A percentile compares a stretch with the other conserved stretches of the same genome.
These are phyloP conservation scores for Hypoxylon trugodes DNA, from an alignment of 495 filamentous ascomycete species.

Conservation along the genomic window DNA sequence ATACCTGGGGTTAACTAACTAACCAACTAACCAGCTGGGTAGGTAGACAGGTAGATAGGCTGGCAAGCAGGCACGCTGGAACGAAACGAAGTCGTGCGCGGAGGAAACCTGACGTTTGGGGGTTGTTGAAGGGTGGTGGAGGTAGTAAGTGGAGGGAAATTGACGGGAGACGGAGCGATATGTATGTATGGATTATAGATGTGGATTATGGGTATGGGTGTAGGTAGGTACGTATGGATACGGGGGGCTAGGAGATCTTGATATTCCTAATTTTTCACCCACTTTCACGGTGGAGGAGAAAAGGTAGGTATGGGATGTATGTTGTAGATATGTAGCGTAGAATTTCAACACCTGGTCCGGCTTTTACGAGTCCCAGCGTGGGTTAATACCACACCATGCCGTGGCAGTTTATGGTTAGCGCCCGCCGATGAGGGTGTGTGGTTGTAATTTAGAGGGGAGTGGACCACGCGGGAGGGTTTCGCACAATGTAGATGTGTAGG, in stretches of 20 bases:
- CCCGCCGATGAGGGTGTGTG: conserved; percentile 35
- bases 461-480: no score
- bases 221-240: no score
- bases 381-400: conserved; percentile 36
- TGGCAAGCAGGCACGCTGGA: conserved; percentile 4
- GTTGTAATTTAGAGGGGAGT: conserved; percentile 37
- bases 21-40: no score
- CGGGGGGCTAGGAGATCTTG: conserved; percentile 31
- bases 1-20: conserved; percentile 13
- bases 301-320: neutral
- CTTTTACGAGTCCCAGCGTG: no score
- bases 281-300: conserved; percentile 22
- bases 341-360: conserved; percentile 19
- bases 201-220: no score
- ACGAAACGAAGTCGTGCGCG: conserved; percentile 35
- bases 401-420: conserved; percentile 21
- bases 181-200: no score
- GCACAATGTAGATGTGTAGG: no score
- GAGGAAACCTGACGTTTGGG: conserved; percentile 18
- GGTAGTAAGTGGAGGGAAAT: conserved; percentile 12
- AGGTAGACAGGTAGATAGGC: no score
- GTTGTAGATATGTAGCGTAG: no score
- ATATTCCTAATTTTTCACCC: conserved; percentile 34
- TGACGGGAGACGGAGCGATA: conserved; percentile 27
- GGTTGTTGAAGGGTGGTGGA: neutral